Base-by-base conservation (phyloP, 352 stramenopile species). In the Peronospora belbahrii region DNA sequence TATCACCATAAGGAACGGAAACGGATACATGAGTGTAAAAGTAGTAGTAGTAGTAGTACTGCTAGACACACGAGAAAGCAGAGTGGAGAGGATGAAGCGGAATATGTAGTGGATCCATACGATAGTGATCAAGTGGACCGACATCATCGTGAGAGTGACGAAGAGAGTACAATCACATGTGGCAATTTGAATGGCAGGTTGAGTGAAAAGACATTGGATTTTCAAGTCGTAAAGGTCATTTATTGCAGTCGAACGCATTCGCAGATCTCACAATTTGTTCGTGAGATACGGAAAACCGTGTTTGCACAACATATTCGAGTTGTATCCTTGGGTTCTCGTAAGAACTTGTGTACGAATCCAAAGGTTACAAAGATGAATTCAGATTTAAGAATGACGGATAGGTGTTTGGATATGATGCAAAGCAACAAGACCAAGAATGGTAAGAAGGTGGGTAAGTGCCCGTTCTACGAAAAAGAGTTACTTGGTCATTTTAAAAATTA, bases 181-280 rank as follows among this genome's bases (percentile, higher is more conserved):
- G 19, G 9, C 1, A 11, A 3, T 2, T 17, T 45, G 4, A 30
- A 8, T 40, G 14, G 50, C 13, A 9, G 51, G 11, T 45, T 20
- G 27, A 17, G 54, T 36, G 32, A 68, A 48, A 37, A 64, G 52
- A 67, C 45, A 7, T 38, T 42, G 1, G 36, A 67, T 0, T 78
- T 74, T 47, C 67, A 69, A 0, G 59, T 88, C 6, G 43, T 73
- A 34, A 90, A 95, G 62, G 89, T 95, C 45, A 91, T 95, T 28
- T 95, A 94, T 43, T 95, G 84, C 63, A 95, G 84, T 68, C 83
- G 84, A 17, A 95, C 84, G 19, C 84, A 95, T 52, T 94, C 84
- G 13, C 84, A 95, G 48, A 88, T 95, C 38, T 88, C 82, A 19
- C 84, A 95, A 41, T 95, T 95, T 34, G 73, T 95, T 27, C 62